Evolutionary conservation across 305 asterid genomes (phyloP).

Genomic region (Fraxinus velutina): DNA sequence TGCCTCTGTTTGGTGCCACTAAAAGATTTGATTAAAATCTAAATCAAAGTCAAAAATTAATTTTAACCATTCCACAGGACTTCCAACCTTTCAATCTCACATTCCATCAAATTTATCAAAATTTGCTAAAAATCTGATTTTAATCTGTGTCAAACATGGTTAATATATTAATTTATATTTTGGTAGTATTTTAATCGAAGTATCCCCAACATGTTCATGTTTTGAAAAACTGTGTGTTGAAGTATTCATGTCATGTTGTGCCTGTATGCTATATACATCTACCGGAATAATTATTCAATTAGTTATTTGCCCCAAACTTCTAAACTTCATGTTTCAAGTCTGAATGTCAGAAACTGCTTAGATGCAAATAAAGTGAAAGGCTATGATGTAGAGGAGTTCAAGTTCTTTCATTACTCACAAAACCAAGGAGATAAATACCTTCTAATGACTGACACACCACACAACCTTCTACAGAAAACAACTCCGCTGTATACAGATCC

Average conservation of each 20-base stretch:
- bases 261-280: not conserved
- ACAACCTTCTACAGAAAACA: constrained; percentile 69
- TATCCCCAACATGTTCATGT: not conserved
- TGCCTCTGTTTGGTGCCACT: not conserved
- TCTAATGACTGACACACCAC: constrained; percentile 87
- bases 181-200: not conserved
- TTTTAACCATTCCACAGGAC: not conserved
- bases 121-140: not conserved
- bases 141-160: not conserved
- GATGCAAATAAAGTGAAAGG: not conserved
- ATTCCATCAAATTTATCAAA: not conserved
- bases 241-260: not conserved
- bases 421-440: constrained; percentile 46
- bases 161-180: not conserved
- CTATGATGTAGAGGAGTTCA: not conserved
- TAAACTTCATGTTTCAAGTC: not conserved
- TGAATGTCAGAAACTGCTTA: not conserved
- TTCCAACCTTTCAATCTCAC: not conserved
- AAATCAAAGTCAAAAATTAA: not conserved
- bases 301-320: not conserved
- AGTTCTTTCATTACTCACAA: not conserved
- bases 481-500: constrained; percentile 85
- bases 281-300: not conserved
- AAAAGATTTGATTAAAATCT: not conserved
- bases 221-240: not conserved